Conservation (phyloP, 2,329 filamentous ascomycete genomes). For the Colletotrichum ledebouriae region DNA sequence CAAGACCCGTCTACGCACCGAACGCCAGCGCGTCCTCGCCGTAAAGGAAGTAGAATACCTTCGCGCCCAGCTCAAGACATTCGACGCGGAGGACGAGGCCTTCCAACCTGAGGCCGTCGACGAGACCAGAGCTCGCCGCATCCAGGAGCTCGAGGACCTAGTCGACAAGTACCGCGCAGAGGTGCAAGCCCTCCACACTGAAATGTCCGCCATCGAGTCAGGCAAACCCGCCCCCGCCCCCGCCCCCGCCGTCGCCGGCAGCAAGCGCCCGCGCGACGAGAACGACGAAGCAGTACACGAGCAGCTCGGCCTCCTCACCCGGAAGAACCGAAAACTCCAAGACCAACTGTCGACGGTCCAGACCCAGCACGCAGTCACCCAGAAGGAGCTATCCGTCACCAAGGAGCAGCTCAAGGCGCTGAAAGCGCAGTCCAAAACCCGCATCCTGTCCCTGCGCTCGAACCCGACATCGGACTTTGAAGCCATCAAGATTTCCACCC, state of each 20-base stretch:
- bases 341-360: constrained; percentile 79
- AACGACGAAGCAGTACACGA: constrained; percentile 72
- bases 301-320: constrained; percentile 84
- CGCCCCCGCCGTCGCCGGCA: constrained; percentile 55
- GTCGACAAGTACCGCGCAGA: constrained; percentile 90
- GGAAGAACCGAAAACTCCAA: constrained; percentile 89
- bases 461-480: constrained; percentile 92
- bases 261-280: constrained; percentile 73
- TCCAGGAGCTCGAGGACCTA: constrained; percentile 86
- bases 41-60: constrained; percentile 95
- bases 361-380: constrained; percentile 77
- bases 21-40: constrained; percentile 87
- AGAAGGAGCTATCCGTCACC: constrained; percentile 80
- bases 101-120: constrained; percentile 87
- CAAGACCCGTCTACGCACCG: constrained; percentile 80
- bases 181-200: constrained; percentile 78
- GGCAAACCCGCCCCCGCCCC: constrained; percentile 48
- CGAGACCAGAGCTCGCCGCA: constrained; percentile 78
- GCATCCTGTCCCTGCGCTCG: constrained; percentile 87
- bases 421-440: constrained; percentile 78
- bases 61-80: constrained; percentile 89
- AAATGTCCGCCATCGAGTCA: constrained; percentile 77
- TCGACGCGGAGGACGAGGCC: constrained; percentile 89
- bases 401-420: constrained; percentile 79
- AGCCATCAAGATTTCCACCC: constrained; percentile 84